These are phyloP conservation scores for Trichosporon asahii DNA, from an alignment of 1,284 basidiomycete genomes.

Conservation along the genomic window DNA sequence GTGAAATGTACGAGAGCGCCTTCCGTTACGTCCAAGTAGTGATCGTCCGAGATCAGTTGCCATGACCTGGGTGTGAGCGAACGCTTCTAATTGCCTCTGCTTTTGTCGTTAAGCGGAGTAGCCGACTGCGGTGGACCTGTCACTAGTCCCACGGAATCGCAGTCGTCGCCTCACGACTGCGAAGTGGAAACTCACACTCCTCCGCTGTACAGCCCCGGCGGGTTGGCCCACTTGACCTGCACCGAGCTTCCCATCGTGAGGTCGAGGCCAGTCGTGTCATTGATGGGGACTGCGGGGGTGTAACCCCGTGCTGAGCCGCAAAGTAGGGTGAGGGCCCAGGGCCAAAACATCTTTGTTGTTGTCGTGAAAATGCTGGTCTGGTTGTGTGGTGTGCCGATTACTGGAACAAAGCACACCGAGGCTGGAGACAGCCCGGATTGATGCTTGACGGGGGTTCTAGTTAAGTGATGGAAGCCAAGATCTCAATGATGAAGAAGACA, in stretches of 20 bases:
- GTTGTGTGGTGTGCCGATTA: neutral
- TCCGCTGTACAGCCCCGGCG: conserved; percentile 36
- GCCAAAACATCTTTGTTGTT: neutral
- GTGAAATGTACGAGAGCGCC: conserved; percentile 76
- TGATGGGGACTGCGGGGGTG: conserved; percentile 69
- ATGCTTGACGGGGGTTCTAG: neutral
- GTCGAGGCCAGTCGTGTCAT: conserved; percentile 58
- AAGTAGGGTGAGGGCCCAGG: neutral
- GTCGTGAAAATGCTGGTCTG: neutral
- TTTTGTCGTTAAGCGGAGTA: neutral
- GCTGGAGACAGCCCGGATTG: neutral
- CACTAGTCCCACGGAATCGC: neutral
- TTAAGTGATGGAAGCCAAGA: neutral
- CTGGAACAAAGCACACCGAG: neutral
- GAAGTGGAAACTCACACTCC: conserved; percentile 42
- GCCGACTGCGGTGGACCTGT: neutral
- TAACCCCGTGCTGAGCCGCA: conserved; percentile 31
- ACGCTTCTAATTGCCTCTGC: neutral
- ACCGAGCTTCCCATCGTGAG: conserved; percentile 48
- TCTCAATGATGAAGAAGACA: neutral
- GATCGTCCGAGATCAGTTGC: conserved; percentile 21
- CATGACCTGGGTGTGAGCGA: conserved; percentile 12
- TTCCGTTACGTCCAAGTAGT: conserved; percentile 52
- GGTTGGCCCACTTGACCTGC: conserved; percentile 61
- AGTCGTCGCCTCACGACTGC: neutral